A percentile compares a stretch with the other conserved stretches of the same genome.
phyloP scores from a whole-genome alignment of 768 basidiomycete species.

The Lactarius evosmus region DNA sequence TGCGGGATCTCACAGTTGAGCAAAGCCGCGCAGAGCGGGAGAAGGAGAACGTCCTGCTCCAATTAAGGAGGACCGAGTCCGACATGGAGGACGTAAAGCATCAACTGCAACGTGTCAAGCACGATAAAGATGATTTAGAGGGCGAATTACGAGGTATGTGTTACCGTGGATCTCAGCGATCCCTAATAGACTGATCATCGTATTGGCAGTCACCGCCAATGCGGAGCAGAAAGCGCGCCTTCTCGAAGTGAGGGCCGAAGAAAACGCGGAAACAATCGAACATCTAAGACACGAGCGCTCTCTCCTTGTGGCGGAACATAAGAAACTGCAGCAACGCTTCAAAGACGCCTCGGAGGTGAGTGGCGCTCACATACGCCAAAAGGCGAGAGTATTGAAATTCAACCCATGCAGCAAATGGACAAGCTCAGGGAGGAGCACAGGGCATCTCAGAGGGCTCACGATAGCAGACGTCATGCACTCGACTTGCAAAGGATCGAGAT shows the following conservation, averaged over 20 bases:
- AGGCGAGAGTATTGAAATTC: not conserved
- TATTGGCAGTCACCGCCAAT: slow-evolving; percentile 51
- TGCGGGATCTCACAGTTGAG: slow-evolving; percentile 61
- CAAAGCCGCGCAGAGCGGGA: slow-evolving; percentile 62
- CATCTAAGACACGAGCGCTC: slow-evolving; percentile 76
- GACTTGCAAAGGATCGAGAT: slow-evolving; percentile 71
- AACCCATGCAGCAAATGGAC: slow-evolving; percentile 49
- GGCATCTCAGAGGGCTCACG: slow-evolving; percentile 61
- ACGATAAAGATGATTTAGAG: slow-evolving; percentile 71
- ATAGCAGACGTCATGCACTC: slow-evolving; percentile 68
- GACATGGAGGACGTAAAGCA: slow-evolving; percentile 76
- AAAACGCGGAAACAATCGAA: slow-evolving; percentile 69
- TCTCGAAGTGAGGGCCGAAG: slow-evolving; percentile 61
- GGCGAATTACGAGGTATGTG: slow-evolving; percentile 64
- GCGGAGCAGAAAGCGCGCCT: slow-evolving; percentile 71
- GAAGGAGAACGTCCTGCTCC: slow-evolving; percentile 56
- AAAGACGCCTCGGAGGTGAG: slow-evolving; percentile 63
- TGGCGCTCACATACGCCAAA: slow-evolving; percentile 24
- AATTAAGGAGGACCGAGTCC: slow-evolving; percentile 68
- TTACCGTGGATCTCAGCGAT: not conserved
- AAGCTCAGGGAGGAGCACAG: slow-evolving; percentile 60
- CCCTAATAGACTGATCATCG: not conserved
- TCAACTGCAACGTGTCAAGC: slow-evolving; percentile 65
- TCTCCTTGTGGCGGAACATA: slow-evolving; percentile 64
- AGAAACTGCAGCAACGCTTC: slow-evolving; percentile 66